Evolutionary conservation across 306 rosid genomes (phyloP), one percentile per base, ranked within the genome.

Genomic region (Corylus heterophylla): DNA sequence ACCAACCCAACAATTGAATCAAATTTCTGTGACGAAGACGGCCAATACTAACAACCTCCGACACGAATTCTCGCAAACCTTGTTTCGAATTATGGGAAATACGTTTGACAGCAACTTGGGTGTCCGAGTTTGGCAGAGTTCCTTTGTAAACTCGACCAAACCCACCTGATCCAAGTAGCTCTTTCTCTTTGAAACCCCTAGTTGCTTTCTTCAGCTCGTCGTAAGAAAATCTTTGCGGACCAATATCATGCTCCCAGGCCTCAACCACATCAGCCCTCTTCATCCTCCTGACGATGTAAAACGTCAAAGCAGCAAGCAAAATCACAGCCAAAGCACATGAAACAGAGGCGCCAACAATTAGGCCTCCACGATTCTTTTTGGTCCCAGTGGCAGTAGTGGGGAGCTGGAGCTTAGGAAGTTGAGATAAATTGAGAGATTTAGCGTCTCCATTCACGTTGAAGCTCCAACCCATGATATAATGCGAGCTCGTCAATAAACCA

Each of bases 1-100:
- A 83, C 86, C 86, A 83, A 18, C 86, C 86, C 63, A 83, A 71
- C 29, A 83, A 71, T 44, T 79, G 86, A 3, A 83, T 83, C 50
- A 83, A 35, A 63, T 79, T 83, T 49, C 80, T 75, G 22, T 83
- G 86, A 12, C 80, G 77, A 13, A 83, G 83, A 45, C 75, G 67
- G 0, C 86, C 86, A n/a, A 83, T 83, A 49, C 55, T 83, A 4
- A 64, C 77, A 69, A 83, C 80, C 62, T 79, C 83, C 2, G 83
- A 79, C 62, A 69, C 63, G 18, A 83, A 83, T 37, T 75, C 86
- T 25, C 54, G 74, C 59, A 79, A 12, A 1, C 86, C 83, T 47
- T 79, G 83, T 51, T 73, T 83, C 2, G 86, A 83, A n/a, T 79
- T 70, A 4, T 70, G 68, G 10, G 81, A 68, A 42, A 83, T 75